Conservation (phyloP, 345 rosid species). For the Cardamine chenopodiifolia region DNA sequence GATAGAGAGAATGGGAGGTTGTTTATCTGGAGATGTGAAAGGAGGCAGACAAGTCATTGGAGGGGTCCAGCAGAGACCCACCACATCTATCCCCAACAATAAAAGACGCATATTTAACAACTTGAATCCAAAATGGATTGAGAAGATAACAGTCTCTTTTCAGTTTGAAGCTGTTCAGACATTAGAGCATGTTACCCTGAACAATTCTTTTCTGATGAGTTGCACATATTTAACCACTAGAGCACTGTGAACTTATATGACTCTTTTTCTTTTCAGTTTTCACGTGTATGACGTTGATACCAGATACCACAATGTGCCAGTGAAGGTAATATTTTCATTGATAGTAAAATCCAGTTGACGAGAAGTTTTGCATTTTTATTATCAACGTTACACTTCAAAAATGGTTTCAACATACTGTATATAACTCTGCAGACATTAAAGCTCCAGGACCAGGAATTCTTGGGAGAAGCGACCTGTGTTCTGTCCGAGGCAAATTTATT, state of each 20-base stretch:
- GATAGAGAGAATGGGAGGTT: conserved; percentile 56
- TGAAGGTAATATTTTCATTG: conserved; percentile 55
- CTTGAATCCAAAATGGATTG: conserved; percentile 80
- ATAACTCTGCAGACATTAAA: conserved; percentile 52
- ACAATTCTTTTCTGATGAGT: background rate
- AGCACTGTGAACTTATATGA: conserved; percentile 12
- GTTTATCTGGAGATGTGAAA: conserved; percentile 59
- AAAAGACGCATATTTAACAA: too few relatives aligned
- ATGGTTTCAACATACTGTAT: conserved; percentile 8
- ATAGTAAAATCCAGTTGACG: background rate
- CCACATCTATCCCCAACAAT: conserved; percentile 21
- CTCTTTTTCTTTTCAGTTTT: conserved; percentile 51
- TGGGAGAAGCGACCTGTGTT: conserved; percentile 78
- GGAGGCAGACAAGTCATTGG: conserved; percentile 83
- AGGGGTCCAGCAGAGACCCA: conserved; percentile 52
- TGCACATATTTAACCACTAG: background rate
- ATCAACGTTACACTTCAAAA: conserved; percentile 25
- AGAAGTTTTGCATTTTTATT: conserved; percentile 8
- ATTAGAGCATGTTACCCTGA: conserved; percentile 55
- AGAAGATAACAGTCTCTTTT: conserved; percentile 63
- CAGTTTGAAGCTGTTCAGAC: conserved; percentile 82
- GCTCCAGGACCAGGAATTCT: conserved; percentile 69
- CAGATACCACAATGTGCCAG: conserved; percentile 63
- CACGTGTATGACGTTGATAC: conserved; percentile 77
- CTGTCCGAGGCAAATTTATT: conserved; percentile 57